A percentile compares a stretch with the other conserved stretches of the same genome.
Evolutionary conservation across 768 basidiomycete species (phyloP).

Genomic region (Pleurotus sapidus): DNA sequence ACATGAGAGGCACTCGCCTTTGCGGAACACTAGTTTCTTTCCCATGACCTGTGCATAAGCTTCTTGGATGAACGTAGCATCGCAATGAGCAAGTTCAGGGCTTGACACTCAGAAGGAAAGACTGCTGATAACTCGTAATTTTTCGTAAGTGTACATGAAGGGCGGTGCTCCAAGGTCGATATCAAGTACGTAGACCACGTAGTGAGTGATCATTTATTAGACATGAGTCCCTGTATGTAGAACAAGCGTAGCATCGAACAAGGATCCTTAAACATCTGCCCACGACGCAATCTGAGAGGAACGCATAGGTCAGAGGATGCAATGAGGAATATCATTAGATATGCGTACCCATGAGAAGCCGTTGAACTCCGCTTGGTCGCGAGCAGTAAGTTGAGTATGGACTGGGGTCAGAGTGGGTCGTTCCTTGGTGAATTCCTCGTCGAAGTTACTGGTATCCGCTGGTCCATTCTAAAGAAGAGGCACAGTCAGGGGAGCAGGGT

Average conservation of each 20-base stretch:
- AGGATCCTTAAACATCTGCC: conserved; percentile 48
- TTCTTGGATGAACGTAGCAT: no score
- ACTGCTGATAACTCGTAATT: no score
- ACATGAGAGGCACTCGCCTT: no score
- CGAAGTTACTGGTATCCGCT: conserved; percentile 91
- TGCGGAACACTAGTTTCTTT: no score
- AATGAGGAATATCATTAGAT: background rate
- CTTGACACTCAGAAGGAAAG: no score
- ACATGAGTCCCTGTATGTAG: background rate
- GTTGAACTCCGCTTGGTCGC: conserved; percentile 94
- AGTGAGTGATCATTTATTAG: background rate
- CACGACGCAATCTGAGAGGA: conserved; percentile 45
- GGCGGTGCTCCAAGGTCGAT: background rate
- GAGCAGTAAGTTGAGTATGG: conserved; percentile 85
- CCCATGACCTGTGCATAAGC: no score
- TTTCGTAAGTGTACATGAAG: no score
- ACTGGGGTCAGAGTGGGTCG: conserved; percentile 98
- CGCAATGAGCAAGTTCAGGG: no score
- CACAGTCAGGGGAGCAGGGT: conserved; percentile 10
- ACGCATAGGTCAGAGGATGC: background rate
- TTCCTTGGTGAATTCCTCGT: conserved; percentile 95
- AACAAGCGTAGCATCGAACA: background rate
- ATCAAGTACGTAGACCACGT: background rate
- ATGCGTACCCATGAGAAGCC: conserved; percentile 89
- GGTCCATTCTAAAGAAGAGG: conserved; percentile 60